phyloP scores from a whole-genome alignment of 2,329 filamentous ascomycete species.

The Fusarium abutilonis region DNA sequence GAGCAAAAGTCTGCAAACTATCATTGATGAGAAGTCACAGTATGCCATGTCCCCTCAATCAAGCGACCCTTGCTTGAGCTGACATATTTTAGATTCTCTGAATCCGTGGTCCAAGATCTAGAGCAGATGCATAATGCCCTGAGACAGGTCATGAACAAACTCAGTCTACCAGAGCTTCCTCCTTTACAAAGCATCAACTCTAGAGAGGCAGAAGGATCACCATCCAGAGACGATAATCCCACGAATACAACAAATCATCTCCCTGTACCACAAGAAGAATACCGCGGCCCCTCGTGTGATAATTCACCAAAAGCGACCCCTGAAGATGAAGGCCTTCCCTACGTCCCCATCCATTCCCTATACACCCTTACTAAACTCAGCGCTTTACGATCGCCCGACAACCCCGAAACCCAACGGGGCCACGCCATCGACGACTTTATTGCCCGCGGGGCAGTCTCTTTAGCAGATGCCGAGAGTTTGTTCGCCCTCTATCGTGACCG shows the following conservation, averaged over 20 bases:
- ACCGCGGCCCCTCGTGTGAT: conserved; percentile 43
- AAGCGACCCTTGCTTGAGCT: neutral
- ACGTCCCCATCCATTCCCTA: conserved; percentile 53
- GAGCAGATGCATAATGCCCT: conserved; percentile 43
- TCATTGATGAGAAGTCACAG: conserved; percentile 55
- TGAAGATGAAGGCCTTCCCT: conserved; percentile 51
- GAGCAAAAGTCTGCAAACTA: conserved; percentile 55
- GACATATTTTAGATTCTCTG: conserved; percentile 8
- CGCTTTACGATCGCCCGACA: conserved; percentile 50
- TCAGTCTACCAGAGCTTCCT: conserved; percentile 41
- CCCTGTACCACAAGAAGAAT: conserved; percentile 31
- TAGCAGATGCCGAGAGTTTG: conserved; percentile 61
- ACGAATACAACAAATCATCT: conserved; percentile 13
- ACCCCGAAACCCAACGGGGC: conserved; percentile 35
- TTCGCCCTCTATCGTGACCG: conserved; percentile 61
- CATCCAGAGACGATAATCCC: conserved; percentile 38
- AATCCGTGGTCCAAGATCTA: conserved; percentile 40
- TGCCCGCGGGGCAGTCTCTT: conserved; percentile 53
- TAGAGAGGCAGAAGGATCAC: conserved; percentile 38
- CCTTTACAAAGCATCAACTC: conserved; percentile 37
- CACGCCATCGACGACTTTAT: conserved; percentile 50
- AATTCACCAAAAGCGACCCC: conserved; percentile 45
- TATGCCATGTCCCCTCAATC: conserved; percentile 16
- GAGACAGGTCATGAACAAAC: conserved; percentile 41
- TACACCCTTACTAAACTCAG: conserved; percentile 53